Evolutionary conservation across 164 flowering plant genomes (phyloP).

Genomic region (Malania oleifera): DNA sequence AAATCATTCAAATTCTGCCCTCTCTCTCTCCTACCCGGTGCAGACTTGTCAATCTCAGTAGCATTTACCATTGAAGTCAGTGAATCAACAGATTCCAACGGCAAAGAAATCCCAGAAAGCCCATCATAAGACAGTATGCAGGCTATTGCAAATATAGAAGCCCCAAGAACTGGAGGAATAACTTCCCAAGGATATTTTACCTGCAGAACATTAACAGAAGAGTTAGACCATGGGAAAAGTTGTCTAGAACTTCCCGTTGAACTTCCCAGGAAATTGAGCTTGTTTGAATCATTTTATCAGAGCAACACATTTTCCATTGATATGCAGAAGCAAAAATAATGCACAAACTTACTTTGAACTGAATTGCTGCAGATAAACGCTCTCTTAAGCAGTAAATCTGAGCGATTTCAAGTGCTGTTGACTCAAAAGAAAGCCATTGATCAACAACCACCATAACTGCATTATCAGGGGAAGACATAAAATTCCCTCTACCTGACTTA

Average conservation of each 20-base stretch:
- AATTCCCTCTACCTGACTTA: constrained; percentile 28
- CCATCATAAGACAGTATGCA: constrained; percentile 72
- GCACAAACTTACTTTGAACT: constrained; percentile 57
- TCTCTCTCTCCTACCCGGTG: constrained; percentile 15
- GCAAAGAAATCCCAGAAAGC: constrained; percentile 37
- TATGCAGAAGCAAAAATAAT: neutral
- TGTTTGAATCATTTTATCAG: neutral
- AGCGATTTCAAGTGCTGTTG: constrained; percentile 84
- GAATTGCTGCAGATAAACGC: constrained; percentile 65
- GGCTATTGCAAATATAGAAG: constrained; percentile 63
- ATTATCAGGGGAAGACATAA: constrained; percentile 80
- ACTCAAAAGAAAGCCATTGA: constrained; percentile 71
- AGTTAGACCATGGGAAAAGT: neutral
- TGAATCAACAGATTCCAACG: constrained; percentile 31
- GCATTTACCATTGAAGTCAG: constrained; percentile 37
- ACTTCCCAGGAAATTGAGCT: too few relatives aligned
- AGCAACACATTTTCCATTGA: neutral
- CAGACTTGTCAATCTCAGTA: constrained; percentile 24
- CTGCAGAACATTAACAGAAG: constrained; percentile 29
- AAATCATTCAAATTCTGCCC: constrained; percentile 16
- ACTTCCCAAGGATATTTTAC: constrained; percentile 46
- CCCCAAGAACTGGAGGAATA: constrained; percentile 68
- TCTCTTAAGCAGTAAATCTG: constrained; percentile 88
- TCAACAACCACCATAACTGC: constrained; percentile 65
- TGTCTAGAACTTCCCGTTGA: too few relatives aligned